Percentiles rank a stretch among this genome's conserved stretches.
These are phyloP conservation scores for Rhodotorula sp. DNA, from an alignment of 1,284 basidiomycete genomes.

Conservation along the genomic window DNA sequence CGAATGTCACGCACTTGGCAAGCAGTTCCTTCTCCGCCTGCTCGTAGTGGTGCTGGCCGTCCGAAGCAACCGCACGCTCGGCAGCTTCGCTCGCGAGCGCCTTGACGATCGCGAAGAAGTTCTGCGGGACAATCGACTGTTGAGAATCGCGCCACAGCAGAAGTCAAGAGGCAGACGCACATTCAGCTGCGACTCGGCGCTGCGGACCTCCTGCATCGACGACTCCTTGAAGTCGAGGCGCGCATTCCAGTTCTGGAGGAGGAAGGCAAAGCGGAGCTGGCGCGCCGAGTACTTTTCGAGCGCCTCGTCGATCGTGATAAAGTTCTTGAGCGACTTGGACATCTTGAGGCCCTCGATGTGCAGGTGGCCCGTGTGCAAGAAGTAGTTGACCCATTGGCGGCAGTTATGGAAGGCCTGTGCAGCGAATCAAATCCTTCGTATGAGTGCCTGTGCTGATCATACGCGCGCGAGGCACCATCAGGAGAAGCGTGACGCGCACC, in stretches of 20 bases:
- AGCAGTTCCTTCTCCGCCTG: slow-evolving; percentile 52
- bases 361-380: slow-evolving; percentile 96
- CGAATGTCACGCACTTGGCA: slow-evolving; percentile 40
- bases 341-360: slow-evolving; percentile 99
- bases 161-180: slow-evolving; percentile 56
- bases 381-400: slow-evolving; percentile 96
- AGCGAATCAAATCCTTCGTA: no score
- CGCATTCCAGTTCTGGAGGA: slow-evolving; percentile 87
- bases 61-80: slow-evolving; percentile 47
- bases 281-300: slow-evolving; percentile 79
- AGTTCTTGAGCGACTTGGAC: slow-evolving; percentile 99
- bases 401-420: slow-evolving; percentile 85
- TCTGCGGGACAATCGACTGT: slow-evolving; percentile 59
- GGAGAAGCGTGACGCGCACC: slow-evolving; percentile 54
- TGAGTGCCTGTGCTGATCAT: neutral
- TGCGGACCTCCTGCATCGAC: slow-evolving; percentile 79
- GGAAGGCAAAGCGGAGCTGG: slow-evolving; percentile 90
- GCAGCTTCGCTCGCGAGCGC: slow-evolving; percentile 63
- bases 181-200: slow-evolving; percentile 82
- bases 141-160: neutral
- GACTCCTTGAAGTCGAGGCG: slow-evolving; percentile 94
- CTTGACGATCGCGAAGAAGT: slow-evolving; percentile 88
- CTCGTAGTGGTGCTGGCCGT: slow-evolving; percentile 57
- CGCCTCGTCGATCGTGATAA: slow-evolving; percentile 99
- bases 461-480: neutral